phyloP scores from a whole-genome alignment of 2,329 filamentous ascomycete species.

The Fusarium nurragi region DNA sequence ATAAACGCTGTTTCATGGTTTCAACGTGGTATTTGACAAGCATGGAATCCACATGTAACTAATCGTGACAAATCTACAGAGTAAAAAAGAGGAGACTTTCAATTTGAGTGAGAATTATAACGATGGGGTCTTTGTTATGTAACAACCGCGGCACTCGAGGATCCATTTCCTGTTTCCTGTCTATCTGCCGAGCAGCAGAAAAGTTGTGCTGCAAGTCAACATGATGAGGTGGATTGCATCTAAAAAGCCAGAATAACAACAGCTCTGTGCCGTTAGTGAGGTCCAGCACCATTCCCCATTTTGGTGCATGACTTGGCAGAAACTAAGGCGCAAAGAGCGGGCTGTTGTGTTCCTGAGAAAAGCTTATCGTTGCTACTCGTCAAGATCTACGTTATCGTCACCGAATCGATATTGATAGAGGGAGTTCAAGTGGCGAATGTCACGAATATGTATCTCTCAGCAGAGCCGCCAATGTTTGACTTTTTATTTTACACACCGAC shows the following conservation, averaged over 20 bases:
- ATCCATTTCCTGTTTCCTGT: constrained; percentile 4
- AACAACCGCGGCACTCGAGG: constrained; percentile 12
- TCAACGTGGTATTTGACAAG: neutral
- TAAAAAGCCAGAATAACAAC: neutral
- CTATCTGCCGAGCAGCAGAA: constrained; percentile 14
- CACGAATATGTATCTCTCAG: constrained; percentile 23
- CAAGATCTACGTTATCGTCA: neutral
- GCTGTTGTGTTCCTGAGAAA: neutral
- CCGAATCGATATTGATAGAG: neutral
- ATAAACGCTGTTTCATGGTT: neutral
- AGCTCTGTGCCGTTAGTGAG: constrained; percentile 18
- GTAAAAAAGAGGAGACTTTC: constrained; percentile 36
- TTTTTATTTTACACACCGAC: constrained; percentile 14
- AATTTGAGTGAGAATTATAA: constrained; percentile 4
- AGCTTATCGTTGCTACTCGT: neutral
- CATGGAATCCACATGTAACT: neutral
- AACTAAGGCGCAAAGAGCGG: constrained; percentile 13
- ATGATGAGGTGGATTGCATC: constrained; percentile 1
- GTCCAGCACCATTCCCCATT: constrained; percentile 26
- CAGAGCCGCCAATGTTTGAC: constrained; percentile 24
- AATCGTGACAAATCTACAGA: neutral
- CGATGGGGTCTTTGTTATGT: constrained; percentile 30
- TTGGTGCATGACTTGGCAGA: constrained; percentile 28
- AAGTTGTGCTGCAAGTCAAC: neutral
- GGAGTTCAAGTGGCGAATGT: constrained; percentile 27